Evolutionary conservation across 352 stramenopile species (phyloP), one percentile per base, ranked within the genome.

Genomic region (Phytophthora aleatoria): DNA sequence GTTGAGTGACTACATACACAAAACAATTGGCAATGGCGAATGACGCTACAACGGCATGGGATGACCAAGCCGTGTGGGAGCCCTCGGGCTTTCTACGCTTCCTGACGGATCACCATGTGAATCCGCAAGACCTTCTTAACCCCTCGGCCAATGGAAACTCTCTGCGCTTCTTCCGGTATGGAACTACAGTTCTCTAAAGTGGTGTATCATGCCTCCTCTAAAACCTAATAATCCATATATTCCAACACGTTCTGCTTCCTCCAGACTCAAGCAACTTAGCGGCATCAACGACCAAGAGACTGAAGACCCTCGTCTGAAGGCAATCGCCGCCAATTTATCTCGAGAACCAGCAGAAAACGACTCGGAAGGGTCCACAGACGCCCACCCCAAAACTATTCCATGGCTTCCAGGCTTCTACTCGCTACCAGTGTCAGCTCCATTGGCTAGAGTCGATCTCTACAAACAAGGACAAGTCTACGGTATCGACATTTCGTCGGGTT

Each of bases 401-500:
- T 94, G 85, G 85, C 64, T 92, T 39, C 60, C 64, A 26, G 69
- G 70, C 44, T 94, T 94, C 64, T 94, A 84, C 54, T 86, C 76
- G 41, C 66, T 94, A 24, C 81, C 85, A 30, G 69, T 70, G 26
- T 51, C 71, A 13, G 67, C 67, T 10, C 75, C 78, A 42, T 69
- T 94, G 27, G 71, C 78, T 16, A 69, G 70, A 13, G 59, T 85
- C 11, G 61, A 64, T 33, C 51, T 88, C 15, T 92, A 94, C 52
- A 51, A 73, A 35, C 35, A 65, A 9, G 83, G 81, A 2, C 54
- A 87, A 60, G 48, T 92, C n/a, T 95, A 92, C 49, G 89, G 87
- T 30, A 94, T 97, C 42, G 88, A 96, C 50, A 81, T 86, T 9
- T 90, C 87, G 15, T 95, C 86, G 0, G 89, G 85, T 5, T 91